These are phyloP conservation scores for Botrytis squamosa DNA, from an alignment of 2,329 filamentous ascomycete species.

Conservation along the genomic window DNA sequence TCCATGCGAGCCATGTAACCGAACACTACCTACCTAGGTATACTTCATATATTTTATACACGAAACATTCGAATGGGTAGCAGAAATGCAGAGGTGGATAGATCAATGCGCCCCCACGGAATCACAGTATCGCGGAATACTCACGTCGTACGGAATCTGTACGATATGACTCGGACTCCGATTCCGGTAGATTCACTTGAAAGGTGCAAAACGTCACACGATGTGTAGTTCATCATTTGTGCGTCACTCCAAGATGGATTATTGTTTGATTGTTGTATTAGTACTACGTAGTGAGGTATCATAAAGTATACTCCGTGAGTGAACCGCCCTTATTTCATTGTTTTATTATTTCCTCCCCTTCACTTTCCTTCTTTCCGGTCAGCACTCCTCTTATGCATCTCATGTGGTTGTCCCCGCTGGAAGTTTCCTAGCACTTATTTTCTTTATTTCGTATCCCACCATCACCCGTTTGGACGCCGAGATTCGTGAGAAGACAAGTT, in stretches of 20 bases:
- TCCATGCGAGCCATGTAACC: background rate
- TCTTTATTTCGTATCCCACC: background rate
- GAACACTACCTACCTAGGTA: background rate
- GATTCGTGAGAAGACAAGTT: background rate
- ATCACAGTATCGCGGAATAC: background rate
- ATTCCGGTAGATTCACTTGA: background rate
- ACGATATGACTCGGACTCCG: background rate
- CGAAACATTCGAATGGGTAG: background rate
- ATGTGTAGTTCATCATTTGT: background rate
- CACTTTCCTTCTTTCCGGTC: background rate
- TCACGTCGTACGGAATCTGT: background rate
- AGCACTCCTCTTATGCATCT: background rate
- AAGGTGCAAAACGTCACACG: background rate
- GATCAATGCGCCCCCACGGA: background rate
- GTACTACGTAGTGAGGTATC: background rate
- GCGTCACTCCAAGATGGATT: background rate
- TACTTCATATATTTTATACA: background rate
- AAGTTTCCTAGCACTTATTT: background rate
- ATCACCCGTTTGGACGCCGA: too few species aligned
- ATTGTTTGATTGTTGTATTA: background rate
- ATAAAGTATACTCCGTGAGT: background rate
- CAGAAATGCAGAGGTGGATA: background rate
- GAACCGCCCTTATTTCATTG: background rate
- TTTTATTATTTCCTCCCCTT: background rate
- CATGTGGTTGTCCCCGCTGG: background rate